Evolutionary conservation across 2,329 filamentous ascomycete species (phyloP).

Genomic region (Claviceps maximensis): DNA sequence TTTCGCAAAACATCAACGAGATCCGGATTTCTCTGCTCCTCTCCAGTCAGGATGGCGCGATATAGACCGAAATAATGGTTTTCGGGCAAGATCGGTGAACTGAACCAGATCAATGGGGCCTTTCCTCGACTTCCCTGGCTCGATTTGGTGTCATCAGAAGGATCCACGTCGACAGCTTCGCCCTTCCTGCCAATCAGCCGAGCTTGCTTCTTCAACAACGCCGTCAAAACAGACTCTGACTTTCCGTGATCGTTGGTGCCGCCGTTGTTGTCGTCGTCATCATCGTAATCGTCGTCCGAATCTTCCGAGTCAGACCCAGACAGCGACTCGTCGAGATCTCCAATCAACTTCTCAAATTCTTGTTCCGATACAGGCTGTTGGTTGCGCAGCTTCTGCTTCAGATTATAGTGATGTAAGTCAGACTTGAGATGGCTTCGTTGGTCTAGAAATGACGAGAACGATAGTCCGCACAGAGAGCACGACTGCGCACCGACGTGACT

Average conservation of each 20-base stretch:
- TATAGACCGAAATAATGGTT: slow-evolving; percentile 81
- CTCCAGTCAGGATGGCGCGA: slow-evolving; percentile 60
- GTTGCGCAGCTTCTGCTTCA: slow-evolving; percentile 80
- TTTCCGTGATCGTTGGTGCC: slow-evolving; percentile 44
- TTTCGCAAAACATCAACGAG: slow-evolving; percentile 56
- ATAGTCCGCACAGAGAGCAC: slow-evolving; percentile 66
- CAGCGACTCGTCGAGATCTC: slow-evolving; percentile 76
- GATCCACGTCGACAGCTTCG: slow-evolving; percentile 38
- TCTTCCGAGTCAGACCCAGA: slow-evolving; percentile 74
- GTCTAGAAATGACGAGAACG: slow-evolving; percentile 61
- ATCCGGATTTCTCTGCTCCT: slow-evolving; percentile 50
- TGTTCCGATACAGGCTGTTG: slow-evolving; percentile 57
- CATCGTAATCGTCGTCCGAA: slow-evolving; percentile 47
- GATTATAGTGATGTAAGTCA: slow-evolving; percentile 85
- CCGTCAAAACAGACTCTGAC: slow-evolving; percentile 58
- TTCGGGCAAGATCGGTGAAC: slow-evolving; percentile 57
- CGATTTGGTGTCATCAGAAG: slow-evolving; percentile 24
- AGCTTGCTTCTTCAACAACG: slow-evolving; percentile 72
- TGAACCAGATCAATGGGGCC: slow-evolving; percentile 74
- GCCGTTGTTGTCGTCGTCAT: slow-evolving; percentile 41
- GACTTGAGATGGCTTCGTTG: slow-evolving; percentile 79
- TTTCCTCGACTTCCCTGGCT: slow-evolving; percentile 45
- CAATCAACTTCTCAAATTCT: slow-evolving; percentile 79
- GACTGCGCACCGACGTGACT: slow-evolving; percentile 50
- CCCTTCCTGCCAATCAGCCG: slow-evolving; percentile 45